Evolutionary conservation across 2,329 filamentous ascomycete genomes (phyloP).

Genomic region (Microdochium bolleyi): DNA sequence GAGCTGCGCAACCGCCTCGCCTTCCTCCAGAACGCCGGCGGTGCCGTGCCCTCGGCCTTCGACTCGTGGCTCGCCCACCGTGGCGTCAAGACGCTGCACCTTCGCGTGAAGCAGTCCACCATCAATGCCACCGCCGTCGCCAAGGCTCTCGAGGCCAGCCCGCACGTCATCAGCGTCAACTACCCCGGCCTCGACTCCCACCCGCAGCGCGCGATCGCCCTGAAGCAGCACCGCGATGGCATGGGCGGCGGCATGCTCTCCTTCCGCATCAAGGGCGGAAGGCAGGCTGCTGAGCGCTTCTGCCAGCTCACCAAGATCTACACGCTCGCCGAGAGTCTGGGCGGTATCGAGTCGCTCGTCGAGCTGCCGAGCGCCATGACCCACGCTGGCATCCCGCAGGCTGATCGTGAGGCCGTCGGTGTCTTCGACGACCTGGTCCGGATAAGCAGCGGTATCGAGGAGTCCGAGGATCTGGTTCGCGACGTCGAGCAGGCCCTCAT

Average conservation of each 20-base stretch:
- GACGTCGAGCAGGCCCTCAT: conserved; percentile 82
- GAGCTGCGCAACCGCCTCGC: conserved; percentile 67
- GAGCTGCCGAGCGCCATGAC: conserved; percentile 96
- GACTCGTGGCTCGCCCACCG: conserved; percentile 98
- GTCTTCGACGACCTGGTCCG: conserved; percentile 93
- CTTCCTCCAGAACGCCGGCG: conserved; percentile 96
- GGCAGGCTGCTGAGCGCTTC: conserved; percentile 81
- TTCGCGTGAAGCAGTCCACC: conserved; percentile 79
- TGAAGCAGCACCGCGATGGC: conserved; percentile 86
- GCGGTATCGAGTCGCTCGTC: conserved; percentile 84
- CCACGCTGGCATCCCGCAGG: conserved; percentile 86
- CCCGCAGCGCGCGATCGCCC: conserved; percentile 74
- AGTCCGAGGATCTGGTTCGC: conserved; percentile 71
- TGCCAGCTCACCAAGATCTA: conserved; percentile 86
- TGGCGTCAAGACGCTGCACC: conserved; percentile 91
- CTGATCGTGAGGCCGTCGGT: conserved; percentile 83
- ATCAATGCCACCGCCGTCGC: conserved; percentile 76
- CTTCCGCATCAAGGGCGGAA: conserved; percentile 86
- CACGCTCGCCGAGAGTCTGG: conserved; percentile 85
- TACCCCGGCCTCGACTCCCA: conserved; percentile 89
- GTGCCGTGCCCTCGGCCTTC: conserved; percentile 88
- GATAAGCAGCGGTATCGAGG: conserved; percentile 90
- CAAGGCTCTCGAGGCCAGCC: conserved; percentile 66
- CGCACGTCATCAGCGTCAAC: conserved; percentile 83
- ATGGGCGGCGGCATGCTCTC: conserved; percentile 97